Percentiles rank a stretch among this genome's conserved stretches.
phyloP scores from a whole-genome alignment of 208 protist species.

The Polymyxa betae region DNA sequence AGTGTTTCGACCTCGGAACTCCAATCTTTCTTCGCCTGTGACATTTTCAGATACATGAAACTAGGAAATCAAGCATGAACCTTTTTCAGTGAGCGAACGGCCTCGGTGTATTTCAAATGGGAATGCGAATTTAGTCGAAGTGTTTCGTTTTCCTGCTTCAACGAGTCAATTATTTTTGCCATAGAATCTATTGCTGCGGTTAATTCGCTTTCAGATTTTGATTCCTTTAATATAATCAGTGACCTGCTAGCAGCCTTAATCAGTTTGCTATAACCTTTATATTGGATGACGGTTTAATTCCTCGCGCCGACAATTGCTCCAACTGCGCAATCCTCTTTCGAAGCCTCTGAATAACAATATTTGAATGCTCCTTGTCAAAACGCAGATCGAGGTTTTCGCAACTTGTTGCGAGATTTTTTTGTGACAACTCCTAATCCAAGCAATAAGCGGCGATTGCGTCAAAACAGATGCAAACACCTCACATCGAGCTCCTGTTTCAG shows the following conservation, averaged over 20 bases:
- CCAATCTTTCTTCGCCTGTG: constrained; percentile 19
- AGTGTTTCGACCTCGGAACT: not conserved
- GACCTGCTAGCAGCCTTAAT: too few species aligned
- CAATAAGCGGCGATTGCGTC: not conserved
- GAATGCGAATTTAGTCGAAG: constrained; percentile 40
- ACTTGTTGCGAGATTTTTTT: constrained; percentile 15
- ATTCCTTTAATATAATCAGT: constrained; percentile 8
- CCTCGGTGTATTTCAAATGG: constrained; percentile 21
- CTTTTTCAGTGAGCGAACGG: constrained; percentile 31
- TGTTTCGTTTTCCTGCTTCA: constrained; percentile 36
- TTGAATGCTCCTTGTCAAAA: constrained; percentile 40
- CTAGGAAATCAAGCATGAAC: not conserved
- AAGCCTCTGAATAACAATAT: not conserved
- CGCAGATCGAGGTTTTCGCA: constrained; percentile 38
- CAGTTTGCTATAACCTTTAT: not conserved
- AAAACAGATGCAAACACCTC: not conserved
- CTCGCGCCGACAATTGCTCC: not conserved
- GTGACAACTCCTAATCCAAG: not conserved
- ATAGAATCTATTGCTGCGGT: constrained; percentile 2
- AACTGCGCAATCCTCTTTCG: not conserved
- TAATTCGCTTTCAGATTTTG: not conserved
- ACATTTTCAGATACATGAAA: not conserved
- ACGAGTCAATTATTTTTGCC: not conserved
- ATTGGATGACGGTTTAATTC: not conserved
- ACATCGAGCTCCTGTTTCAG: constrained; percentile 26